A percentile compares a stretch with the other conserved stretches of the same genome.
Evolutionary conservation across 2,329 filamentous ascomycete genomes (phyloP).

Genomic region (Coniochaeta prunicola): DNA sequence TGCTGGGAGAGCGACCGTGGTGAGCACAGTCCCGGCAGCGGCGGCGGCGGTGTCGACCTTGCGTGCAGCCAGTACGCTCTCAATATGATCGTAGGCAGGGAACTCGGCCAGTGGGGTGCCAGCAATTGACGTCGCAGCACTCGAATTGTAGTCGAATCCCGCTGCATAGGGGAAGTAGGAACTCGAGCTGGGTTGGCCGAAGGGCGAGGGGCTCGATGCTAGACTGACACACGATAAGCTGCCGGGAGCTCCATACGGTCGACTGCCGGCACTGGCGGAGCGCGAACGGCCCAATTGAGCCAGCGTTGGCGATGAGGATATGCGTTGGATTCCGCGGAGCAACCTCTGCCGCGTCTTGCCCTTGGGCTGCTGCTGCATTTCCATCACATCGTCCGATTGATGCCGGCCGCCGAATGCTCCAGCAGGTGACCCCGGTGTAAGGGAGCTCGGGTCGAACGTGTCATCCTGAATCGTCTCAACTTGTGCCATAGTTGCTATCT

Average conservation of each 20-base stretch:
- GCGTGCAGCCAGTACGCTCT: conserved; percentile 42
- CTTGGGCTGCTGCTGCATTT: conserved; percentile 9
- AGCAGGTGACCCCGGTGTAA: conserved; percentile 7
- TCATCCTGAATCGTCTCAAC: conserved; percentile 8
- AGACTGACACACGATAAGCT: conserved; percentile 50
- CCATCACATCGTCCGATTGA: conserved; percentile 6
- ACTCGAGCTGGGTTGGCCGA: conserved; percentile 25
- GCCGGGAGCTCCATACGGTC: conserved; percentile 46
- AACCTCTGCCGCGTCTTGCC: conserved; percentile 60
- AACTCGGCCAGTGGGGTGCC: conserved; percentile 32
- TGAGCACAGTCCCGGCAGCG: not conserved
- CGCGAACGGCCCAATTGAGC: conserved; percentile 54
- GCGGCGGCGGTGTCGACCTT: conserved; percentile 41
- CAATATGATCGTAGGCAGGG: conserved; percentile 32
- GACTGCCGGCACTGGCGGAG: conserved; percentile 53
- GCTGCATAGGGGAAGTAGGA: conserved; percentile 22
- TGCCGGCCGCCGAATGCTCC: not conserved
- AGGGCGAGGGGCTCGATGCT: conserved; percentile 33
- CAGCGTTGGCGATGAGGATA: conserved; percentile 73
- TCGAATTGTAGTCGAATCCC: conserved; percentile 19
- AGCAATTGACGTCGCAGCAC: conserved; percentile 29
- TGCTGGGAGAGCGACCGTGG: conserved; percentile 56
- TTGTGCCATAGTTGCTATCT: conserved; percentile 13
- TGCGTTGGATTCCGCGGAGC: conserved; percentile 68
- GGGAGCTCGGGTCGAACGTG: conserved; percentile 6